Evolutionary conservation across 805 yeast species (phyloP), one percentile per base, ranked within the genome.

Genomic region (Sugiyamaella chiloensis): DNA sequence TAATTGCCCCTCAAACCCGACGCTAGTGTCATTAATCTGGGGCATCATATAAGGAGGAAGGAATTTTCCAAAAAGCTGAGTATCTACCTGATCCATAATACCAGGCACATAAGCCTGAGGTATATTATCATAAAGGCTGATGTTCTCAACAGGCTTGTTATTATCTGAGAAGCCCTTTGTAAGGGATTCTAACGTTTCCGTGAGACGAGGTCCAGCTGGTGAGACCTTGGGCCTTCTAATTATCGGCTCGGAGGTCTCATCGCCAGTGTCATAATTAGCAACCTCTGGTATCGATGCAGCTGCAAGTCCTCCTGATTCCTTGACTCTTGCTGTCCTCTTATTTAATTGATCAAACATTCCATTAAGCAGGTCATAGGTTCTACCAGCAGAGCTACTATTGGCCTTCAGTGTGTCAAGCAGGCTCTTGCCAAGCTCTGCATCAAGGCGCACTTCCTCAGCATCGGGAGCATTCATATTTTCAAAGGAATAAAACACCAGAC

Each of bases 11-110:
- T 34, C 37, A 8, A 26, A 26, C 9, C 29, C 11, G 29, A 11
- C 11, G 7, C 11, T 11, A 26, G 29, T 26, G 20, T 34, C 37
- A 12, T 34, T 34, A 21, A 34, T 19, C 20, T 40, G 20, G 14
- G 44, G 47, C 58, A 81, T 71, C 95, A 87, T 87, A 61, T 85
- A 87, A 2, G 95, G 93, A 2, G 96, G 96, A 42, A 87, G 61
- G 53, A 85, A 82, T 32, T 86, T 69, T 1, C 96, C 96, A 70
- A 88, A 88, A 16, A 88, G 74, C 60, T 87, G 90, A 60, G 87
- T 79, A 62, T 88, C 96, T 40, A 88, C 66, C 55, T 83, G 85
- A 62, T 88, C 96, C 73, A 88, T 84, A 36, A 86, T 83, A 3
- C 95, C 93, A 1, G 93, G 87, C 52, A 85, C 74, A 57, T 86